phyloP scores from a whole-genome alignment of 176 grass and related monocot genomes.

The Microstegium vimineum region DNA sequence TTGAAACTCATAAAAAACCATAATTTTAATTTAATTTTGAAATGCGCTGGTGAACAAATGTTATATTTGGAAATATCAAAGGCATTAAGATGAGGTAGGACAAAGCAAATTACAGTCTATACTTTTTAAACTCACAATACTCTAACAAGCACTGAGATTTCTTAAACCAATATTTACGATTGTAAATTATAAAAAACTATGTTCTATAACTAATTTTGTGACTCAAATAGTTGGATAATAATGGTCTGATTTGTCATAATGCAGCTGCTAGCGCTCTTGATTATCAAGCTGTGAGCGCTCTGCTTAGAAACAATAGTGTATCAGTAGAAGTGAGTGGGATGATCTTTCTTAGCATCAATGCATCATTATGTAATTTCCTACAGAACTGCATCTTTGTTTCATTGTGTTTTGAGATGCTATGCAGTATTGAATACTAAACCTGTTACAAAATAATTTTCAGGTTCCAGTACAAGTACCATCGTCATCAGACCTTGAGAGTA shows the following conservation, averaged over 20 bases:
- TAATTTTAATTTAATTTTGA: not conserved
- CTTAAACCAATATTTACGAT: not conserved
- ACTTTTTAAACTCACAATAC: not conserved
- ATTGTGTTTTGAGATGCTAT: conserved; percentile 12
- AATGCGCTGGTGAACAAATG: not conserved
- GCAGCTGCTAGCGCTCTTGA: not conserved
- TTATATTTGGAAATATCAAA: conserved; percentile 3
- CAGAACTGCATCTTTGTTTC: conserved; percentile 5
- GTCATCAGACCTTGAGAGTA: conserved; percentile 54
- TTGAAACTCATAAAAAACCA: not conserved
- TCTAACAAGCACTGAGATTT: not conserved
- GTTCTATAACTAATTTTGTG: not conserved
- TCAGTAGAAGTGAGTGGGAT: conserved; percentile 12
- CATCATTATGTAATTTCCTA: conserved; percentile 17
- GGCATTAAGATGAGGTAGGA: not conserved
- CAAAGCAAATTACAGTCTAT: not conserved
- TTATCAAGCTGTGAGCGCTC: not conserved
- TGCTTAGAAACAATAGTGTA: conserved; percentile 3
- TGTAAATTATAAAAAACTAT: not conserved
- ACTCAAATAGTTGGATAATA: not conserved
- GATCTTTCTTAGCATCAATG: not conserved
- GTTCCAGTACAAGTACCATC: conserved; percentile 54
- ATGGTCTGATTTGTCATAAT: not conserved
- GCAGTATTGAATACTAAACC: conserved; percentile 20
- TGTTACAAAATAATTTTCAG: conserved; percentile 42